phyloP scores from a whole-genome alignment of 805 yeast species.

The Nakazawaea sp. region DNA sequence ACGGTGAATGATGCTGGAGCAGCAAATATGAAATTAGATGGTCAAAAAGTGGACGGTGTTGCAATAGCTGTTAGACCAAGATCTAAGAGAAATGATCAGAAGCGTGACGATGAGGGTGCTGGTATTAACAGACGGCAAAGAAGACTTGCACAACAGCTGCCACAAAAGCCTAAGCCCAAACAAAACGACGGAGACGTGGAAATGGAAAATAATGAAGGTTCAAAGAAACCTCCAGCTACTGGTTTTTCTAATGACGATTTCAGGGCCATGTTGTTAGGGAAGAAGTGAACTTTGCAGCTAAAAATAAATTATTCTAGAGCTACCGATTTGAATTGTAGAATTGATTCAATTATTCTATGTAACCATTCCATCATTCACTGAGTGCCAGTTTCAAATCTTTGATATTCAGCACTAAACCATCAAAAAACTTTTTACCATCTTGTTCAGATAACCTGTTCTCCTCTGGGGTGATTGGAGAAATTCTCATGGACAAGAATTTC shows the following conservation, averaged over 20 bases:
- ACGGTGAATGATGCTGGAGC: slow-evolving; percentile 40
- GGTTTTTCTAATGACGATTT: slow-evolving; percentile 35
- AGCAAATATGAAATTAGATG: slow-evolving; percentile 37
- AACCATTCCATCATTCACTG: slow-evolving; percentile 13
- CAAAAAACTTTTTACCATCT: slow-evolving; percentile 36
- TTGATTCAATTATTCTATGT: not conserved
- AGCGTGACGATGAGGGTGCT: no score
- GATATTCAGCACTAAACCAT: slow-evolving; percentile 41
- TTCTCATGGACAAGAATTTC: slow-evolving; percentile 66
- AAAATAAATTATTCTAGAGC: not conserved
- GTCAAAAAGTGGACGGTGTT: slow-evolving; percentile 29
- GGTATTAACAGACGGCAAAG: slow-evolving; percentile 11
- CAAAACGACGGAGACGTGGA: no score
- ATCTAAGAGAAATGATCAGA: no score
- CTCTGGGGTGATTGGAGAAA: slow-evolving; percentile 55
- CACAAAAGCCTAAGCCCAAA: no score
- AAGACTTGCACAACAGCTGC: no score
- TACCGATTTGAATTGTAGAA: not conserved
- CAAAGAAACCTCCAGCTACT: no score
- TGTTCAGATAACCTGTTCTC: slow-evolving; percentile 56
- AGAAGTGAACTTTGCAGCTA: no score
- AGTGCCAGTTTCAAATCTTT: slow-evolving; percentile 43
- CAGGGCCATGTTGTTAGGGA: slow-evolving; percentile 24
- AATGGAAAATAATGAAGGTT: no score
- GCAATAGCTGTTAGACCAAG: no score